Base-by-base conservation (phyloP, 2,329 filamentous ascomycete species). In the Alternaria triticimaculans region DNA sequence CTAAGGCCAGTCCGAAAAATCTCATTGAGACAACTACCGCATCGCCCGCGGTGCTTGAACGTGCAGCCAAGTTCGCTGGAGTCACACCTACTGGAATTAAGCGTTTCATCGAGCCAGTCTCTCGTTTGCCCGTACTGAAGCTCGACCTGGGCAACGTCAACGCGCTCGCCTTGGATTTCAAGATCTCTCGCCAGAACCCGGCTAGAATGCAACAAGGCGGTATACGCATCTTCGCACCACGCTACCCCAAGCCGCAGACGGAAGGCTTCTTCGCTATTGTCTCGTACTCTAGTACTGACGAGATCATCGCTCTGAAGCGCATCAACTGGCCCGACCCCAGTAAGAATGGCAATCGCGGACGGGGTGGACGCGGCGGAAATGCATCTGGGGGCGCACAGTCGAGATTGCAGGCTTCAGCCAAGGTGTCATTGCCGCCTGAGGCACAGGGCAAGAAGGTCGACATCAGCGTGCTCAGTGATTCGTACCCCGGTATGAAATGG, bases 251-350 rank as follows among this genome's bases (percentile, higher is more conserved):
- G 81, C 89, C 94, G 15, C 96, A 99, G 80, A 96, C 89, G 0
- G 96, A 99, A 76, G 94, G 94, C 0, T 98, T 90, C 87, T 98
- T 99, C 79, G 88, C 96, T 14, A 77, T 98, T 21, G 86, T 97
- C 0, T 90, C 89, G 7, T 89, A 92, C 71, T 74, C 87, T 3
- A 83, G 83, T 1, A 86, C 82, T 7, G 93, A 95, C 63, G 93
- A 97, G 70, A 86, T 98, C 43, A 80, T 97, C 5, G 95, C 92
- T 3, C 84, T 99, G 66, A 98, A 97, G 85, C 86, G 96, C 28
- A 87, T 96, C 0, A 90, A 89, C 2, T 98, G 96, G 94, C 82
- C 83, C 2, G 75, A 81, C 6, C 65, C 67, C 5, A 44, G 14
- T 15, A 59, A 67, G 6, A 58, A 56, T 14, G 58, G 62, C 0